Conservation (phyloP, 176 grass and related monocot species). For the Aegilops longissima region DNA sequence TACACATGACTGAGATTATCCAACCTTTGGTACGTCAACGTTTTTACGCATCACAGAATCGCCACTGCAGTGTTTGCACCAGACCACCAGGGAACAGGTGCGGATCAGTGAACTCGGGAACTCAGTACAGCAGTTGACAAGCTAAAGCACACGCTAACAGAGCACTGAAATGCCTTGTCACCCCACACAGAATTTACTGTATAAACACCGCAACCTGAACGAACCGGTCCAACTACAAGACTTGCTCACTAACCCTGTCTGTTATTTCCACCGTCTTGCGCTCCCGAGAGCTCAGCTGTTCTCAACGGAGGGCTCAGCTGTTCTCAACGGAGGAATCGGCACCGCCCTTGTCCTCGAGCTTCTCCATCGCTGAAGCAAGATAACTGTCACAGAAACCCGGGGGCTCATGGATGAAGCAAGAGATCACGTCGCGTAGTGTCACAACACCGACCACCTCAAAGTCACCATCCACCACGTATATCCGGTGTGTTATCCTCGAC, state of each 20-base stretch:
- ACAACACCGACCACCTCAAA: slow-evolving; percentile 64
- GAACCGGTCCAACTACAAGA: background rate
- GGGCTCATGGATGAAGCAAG: slow-evolving; percentile 84
- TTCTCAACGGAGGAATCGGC: background rate
- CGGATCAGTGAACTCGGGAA: background rate
- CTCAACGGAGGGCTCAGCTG: slow-evolving; percentile 21
- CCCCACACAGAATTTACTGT: background rate
- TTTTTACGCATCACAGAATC: background rate
- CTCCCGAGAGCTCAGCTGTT: slow-evolving; percentile 15
- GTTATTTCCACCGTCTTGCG: background rate
- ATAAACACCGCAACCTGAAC: slow-evolving; percentile 20
- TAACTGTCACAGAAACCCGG: slow-evolving; percentile 61
- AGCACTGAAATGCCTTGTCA: background rate
- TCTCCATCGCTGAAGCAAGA: slow-evolving; percentile 35
- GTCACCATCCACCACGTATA: slow-evolving; percentile 68
- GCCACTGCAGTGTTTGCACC: background rate
- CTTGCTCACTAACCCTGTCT: background rate
- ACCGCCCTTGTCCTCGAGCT: slow-evolving; percentile 4
- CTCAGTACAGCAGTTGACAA: background rate
- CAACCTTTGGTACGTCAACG: background rate
- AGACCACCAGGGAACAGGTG: background rate
- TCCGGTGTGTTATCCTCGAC: slow-evolving; percentile 79
- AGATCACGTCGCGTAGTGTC: slow-evolving; percentile 87
- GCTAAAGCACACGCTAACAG: background rate
- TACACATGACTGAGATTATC: background rate